A percentile compares a stretch with the other conserved stretches of the same genome.
Conservation (phyloP, 1,284 basidiomycete genomes). For the Ustilago tritici region DNA sequence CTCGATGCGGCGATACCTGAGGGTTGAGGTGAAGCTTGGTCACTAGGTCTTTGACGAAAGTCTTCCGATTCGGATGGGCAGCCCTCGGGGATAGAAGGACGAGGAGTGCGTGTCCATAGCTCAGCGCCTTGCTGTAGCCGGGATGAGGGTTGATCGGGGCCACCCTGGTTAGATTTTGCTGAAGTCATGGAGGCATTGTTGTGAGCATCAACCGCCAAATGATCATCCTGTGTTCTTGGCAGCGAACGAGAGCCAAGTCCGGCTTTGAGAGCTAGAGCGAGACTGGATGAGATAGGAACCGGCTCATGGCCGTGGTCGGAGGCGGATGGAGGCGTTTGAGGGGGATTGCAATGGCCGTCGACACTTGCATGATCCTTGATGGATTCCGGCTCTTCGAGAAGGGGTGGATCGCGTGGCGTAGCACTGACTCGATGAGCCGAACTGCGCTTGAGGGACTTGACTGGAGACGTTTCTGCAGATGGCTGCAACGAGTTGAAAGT, state of each 20-base stretch:
- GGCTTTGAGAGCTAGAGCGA: conserved; percentile 20
- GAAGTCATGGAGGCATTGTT: not conserved
- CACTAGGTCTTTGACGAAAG: conserved; percentile 12
- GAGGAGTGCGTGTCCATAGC: not conserved
- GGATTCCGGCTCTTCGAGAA: conserved; percentile 21
- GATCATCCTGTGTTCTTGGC: conserved; percentile 1
- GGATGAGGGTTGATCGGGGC: not conserved
- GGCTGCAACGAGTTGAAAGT: no score
- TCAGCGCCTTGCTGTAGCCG: not conserved
- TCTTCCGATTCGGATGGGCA: conserved; percentile 30
- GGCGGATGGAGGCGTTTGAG: conserved; percentile 1
- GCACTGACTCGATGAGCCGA: conserved; percentile 22
- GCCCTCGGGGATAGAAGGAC: not conserved
- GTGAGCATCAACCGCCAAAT: not conserved
- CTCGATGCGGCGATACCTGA: not conserved
- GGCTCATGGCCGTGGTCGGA: conserved; percentile 21
- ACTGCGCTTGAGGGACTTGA: conserved; percentile 4
- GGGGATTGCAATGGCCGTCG: not conserved
- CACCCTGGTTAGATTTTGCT: not conserved
- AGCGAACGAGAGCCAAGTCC: conserved; percentile 20
- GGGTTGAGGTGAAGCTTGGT: not conserved
- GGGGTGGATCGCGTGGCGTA: conserved; percentile 22
- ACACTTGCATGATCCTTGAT: conserved; percentile 10
- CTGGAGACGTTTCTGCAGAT: not conserved
- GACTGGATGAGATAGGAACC: conserved; percentile 11